Conservation (phyloP, 2,329 filamentous ascomycete genomes). For the Uncinocarpus reesii region DNA sequence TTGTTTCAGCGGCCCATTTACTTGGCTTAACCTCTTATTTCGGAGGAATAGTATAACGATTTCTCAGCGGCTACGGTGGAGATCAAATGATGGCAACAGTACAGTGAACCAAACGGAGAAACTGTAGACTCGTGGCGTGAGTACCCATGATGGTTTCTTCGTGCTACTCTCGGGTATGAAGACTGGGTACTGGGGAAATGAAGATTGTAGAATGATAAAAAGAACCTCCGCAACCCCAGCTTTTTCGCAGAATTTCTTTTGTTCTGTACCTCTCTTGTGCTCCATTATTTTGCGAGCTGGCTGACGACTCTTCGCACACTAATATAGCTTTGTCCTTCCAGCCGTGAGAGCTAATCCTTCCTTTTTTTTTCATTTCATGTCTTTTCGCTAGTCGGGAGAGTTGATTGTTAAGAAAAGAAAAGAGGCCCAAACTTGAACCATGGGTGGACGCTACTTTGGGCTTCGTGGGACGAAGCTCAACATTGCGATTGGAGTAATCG, state of each 20-base stretch:
- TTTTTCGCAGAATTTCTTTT: conserved; percentile 1
- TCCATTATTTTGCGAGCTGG: background rate
- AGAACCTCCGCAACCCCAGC: conserved; percentile 7
- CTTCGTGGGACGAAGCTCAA: conserved; percentile 56
- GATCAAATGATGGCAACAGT: background rate
- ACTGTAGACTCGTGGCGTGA: background rate
- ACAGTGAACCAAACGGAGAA: background rate
- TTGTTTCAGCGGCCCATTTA: background rate
- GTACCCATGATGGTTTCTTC: background rate
- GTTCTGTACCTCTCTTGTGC: conserved; percentile 3
- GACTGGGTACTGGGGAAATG: background rate
- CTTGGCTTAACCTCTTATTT: background rate
- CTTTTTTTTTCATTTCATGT: conserved; percentile 11
- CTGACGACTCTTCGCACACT: background rate
- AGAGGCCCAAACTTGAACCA: conserved; percentile 3
- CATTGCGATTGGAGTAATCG: conserved; percentile 59
- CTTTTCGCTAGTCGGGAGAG: background rate
- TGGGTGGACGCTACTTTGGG: conserved; percentile 47
- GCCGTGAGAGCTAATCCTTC: background rate
- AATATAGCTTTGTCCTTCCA: background rate
- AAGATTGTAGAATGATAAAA: background rate
- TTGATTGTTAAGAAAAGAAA: background rate
- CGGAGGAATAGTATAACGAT: background rate
- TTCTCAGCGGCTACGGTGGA: background rate
- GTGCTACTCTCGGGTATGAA: background rate